Evolutionary conservation across 1,284 basidiomycete species (phyloP), one percentile per base, ranked within the genome.

Genomic region (Cryptococcus sp.): DNA sequence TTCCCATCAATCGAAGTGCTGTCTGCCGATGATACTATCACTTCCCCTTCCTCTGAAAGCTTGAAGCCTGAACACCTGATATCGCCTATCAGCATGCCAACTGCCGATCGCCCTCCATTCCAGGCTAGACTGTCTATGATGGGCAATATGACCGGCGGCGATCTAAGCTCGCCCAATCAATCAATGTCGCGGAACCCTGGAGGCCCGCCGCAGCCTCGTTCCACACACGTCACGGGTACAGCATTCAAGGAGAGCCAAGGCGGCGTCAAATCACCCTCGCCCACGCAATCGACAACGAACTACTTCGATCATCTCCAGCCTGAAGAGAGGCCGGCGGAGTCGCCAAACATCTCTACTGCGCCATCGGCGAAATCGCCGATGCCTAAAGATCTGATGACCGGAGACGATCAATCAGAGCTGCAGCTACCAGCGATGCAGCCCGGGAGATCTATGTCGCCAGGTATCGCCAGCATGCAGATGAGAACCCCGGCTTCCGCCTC

Each of bases 191-290:
- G 22, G 38, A 23, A 61, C 11, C 41, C 57, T 15, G 42, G 46
- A 16, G 52, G 52, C 22, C 46, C 17, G 16, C 65, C 66, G 43
- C 69, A 72, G 57, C 70, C 76, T 20, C 66, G 76, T 20, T 78
- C 76, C 19, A 79, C 74, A n/a, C 73, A 79, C 6, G 78, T 78
- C 25, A 78, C 78, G 0, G 78, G 78, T 3, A 77, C 78, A 3
- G 76, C 76, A 13, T 79, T 79, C 65, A 77, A 73, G 61, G 52
- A 35, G 15, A 30, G 15, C 8, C 41, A 45, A 20, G 50, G 39
- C 20, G 58, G 22, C 17, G 27, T 51, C 7, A 50, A 48, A 11
- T 62, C 65, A 35, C 65, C 65, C 7, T 55, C 57, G 8, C 55
- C 57, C 19, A 10, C 56, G 3, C 50, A 54, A 47, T 43, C 53